phyloP scores from a whole-genome alignment of 257 asterid genomes.

The Lavandula angustifolia region DNA sequence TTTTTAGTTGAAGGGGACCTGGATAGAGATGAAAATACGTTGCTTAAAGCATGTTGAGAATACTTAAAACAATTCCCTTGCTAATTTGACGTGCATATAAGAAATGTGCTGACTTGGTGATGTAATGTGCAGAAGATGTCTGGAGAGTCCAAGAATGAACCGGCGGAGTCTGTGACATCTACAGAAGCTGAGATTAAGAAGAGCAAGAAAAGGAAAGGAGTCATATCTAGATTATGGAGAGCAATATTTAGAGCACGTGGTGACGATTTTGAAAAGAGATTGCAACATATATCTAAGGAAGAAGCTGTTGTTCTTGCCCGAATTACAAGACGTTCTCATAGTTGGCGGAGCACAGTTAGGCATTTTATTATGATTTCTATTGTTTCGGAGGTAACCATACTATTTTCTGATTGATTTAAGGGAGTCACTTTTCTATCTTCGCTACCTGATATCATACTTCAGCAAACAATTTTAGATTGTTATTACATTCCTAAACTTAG shows the following conservation, averaged over 20 bases:
- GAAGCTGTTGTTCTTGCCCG: conserved; percentile 74
- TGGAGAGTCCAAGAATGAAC: conserved; percentile 56
- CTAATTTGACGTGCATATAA: conserved; percentile 7
- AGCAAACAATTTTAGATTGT: conserved; percentile 2
- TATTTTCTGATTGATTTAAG: conserved; percentile 9
- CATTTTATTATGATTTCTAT: conserved; percentile 65
- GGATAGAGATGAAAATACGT: not conserved
- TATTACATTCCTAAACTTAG: not conserved
- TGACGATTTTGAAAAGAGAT: conserved; percentile 87
- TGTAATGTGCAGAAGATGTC: conserved; percentile 54
- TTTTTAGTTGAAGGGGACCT: conserved; percentile 4
- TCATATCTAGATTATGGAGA: conserved; percentile 69
- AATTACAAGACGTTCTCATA: conserved; percentile 63
- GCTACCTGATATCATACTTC: conserved; percentile 9
- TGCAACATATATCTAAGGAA: conserved; percentile 87
- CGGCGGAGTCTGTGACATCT: conserved; percentile 49
- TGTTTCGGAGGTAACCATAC: conserved; percentile 63
- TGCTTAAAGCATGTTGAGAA: conserved; percentile 4
- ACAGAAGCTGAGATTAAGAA: conserved; percentile 52
- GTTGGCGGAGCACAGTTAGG: conserved; percentile 57
- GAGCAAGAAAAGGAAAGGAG: conserved; percentile 65
- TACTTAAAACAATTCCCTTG: conserved; percentile 23
- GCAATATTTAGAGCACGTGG: conserved; percentile 56
- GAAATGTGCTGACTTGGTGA: conserved; percentile 21
- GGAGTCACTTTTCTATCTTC: not conserved